These are phyloP conservation scores for Cicer pinnatifidum DNA, from an alignment of 306 rosid genomes.

Conservation along the genomic window DNA sequence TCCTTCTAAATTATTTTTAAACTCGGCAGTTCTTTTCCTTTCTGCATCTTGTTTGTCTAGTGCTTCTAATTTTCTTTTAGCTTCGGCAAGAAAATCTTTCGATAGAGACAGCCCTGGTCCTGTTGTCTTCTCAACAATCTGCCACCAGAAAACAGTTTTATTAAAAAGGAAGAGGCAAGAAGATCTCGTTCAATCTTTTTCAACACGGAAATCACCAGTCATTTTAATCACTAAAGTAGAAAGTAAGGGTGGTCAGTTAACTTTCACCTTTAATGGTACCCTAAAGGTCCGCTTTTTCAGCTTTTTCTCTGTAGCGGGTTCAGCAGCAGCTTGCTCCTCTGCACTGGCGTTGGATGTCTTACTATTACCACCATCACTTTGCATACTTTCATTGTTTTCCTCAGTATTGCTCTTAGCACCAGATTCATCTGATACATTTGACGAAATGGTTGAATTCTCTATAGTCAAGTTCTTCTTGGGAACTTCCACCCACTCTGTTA, in stretches of 20 bases:
- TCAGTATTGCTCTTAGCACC: conserved; percentile 63
- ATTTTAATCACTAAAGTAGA: conserved; percentile 1
- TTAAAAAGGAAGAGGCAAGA: conserved; percentile 24
- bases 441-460: conserved; percentile 78
- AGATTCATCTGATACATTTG: conserved; percentile 63
- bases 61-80: conserved; percentile 72
- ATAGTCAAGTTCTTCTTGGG: conserved; percentile 70
- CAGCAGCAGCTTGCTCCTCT: conserved; percentile 62
- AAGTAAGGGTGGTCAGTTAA: conserved; percentile 13
- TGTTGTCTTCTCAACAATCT: conserved; percentile 75
- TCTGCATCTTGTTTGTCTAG: conserved; percentile 89
- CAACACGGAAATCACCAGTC: conserved; percentile 17
- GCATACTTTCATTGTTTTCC: conserved; percentile 58
- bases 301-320: conserved; percentile 69
- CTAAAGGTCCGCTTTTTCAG: conserved; percentile 86
- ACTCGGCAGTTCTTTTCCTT: conserved; percentile 89
- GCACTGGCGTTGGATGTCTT: conserved; percentile 51
- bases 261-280: conserved; percentile 79
- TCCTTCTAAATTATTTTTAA: conserved; percentile 89
- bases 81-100: conserved; percentile 76
- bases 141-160: conserved; percentile 23
- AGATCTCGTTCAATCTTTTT: neutral
- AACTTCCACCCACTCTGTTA: conserved; percentile 94
- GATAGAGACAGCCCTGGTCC: conserved; percentile 74
- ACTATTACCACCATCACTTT: conserved; percentile 56